A percentile compares a stretch with the other conserved stretches of the same genome.
Conservation (phyloP, 2,329 filamentous ascomycete species). For the Raffaelea albimanens region DNA sequence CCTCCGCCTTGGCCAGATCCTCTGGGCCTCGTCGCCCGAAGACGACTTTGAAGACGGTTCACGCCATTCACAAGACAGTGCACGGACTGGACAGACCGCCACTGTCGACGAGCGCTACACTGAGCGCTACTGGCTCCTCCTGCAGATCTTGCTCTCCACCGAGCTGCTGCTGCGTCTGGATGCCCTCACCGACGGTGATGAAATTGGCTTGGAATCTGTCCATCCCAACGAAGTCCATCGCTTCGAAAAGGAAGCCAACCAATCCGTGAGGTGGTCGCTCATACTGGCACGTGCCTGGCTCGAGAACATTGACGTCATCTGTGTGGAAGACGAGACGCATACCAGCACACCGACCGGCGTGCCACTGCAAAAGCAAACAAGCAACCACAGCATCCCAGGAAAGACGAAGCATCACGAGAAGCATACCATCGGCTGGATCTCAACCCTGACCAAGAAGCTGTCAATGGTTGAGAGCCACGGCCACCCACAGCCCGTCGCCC, state of each 20-base stretch:
- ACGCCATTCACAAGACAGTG: constrained; percentile 29
- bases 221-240: constrained; percentile 47
- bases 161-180: constrained; percentile 58
- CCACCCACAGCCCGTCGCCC: constrained; percentile 15
- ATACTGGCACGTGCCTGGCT: constrained; percentile 56
- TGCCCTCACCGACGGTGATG: constrained; percentile 50
- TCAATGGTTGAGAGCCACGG: constrained; percentile 23
- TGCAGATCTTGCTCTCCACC: constrained; percentile 56
- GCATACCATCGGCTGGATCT: constrained; percentile 41
- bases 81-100: constrained; percentile 29
- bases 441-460: constrained; percentile 46
- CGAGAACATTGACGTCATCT: constrained; percentile 51
- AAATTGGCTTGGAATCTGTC: constrained; percentile 41
- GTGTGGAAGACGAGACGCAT: constrained; percentile 11
- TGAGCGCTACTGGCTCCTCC: constrained; percentile 57
- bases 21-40: constrained; percentile 41
- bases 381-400: neutral
- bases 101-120: constrained; percentile 44
- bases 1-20: constrained; percentile 60
- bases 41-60: constrained; percentile 9
- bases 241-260: constrained; percentile 53
- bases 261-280: constrained; percentile 58
- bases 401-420: constrained; percentile 15
- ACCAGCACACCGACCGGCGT: neutral
- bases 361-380: neutral